Percentiles rank a stretch among this genome's conserved stretches.
Evolutionary conservation across 495 filamentous ascomycete species (phyloP).

Genomic region (Lophiostoma macrostomum): DNA sequence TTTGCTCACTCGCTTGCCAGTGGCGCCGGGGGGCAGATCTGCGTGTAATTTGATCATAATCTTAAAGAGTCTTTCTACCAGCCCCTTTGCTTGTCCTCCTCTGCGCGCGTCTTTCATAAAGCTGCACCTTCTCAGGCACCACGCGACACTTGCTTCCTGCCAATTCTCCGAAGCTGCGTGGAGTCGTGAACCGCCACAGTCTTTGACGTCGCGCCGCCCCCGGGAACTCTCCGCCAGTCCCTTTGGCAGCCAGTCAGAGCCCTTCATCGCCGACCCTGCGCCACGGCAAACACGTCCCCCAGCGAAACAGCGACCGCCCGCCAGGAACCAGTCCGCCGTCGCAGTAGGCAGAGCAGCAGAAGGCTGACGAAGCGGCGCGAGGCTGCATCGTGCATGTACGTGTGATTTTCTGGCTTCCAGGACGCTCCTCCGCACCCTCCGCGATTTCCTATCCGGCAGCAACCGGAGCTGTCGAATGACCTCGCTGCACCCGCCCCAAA

Average conservation of each 20-base stretch:
- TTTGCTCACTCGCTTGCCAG: too few relatives aligned
- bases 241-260: background rate
- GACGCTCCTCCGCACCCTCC: conserved; percentile 10
- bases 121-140: background rate
- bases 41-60: too few relatives aligned
- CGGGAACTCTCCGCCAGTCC: background rate
- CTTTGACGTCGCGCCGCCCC: background rate
- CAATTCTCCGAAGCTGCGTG: too few relatives aligned
- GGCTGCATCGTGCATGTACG: background rate
- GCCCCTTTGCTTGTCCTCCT: too few relatives aligned
- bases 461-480: conserved; percentile 16
- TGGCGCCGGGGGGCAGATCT: too few relatives aligned
- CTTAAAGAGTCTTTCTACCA: too few relatives aligned
- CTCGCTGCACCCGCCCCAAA: background rate
- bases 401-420: background rate
- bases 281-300: background rate
- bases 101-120: too few relatives aligned
- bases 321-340: background rate
- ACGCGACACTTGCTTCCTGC: background rate
- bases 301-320: background rate
- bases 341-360: too few relatives aligned
- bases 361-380: background rate
- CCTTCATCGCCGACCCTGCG: background rate
- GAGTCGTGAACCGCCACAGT: too few relatives aligned
- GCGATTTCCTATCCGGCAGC: conserved; percentile 23